phyloP scores from a whole-genome alignment of 169 alveolate species.

The Plasmodium fragile region DNA sequence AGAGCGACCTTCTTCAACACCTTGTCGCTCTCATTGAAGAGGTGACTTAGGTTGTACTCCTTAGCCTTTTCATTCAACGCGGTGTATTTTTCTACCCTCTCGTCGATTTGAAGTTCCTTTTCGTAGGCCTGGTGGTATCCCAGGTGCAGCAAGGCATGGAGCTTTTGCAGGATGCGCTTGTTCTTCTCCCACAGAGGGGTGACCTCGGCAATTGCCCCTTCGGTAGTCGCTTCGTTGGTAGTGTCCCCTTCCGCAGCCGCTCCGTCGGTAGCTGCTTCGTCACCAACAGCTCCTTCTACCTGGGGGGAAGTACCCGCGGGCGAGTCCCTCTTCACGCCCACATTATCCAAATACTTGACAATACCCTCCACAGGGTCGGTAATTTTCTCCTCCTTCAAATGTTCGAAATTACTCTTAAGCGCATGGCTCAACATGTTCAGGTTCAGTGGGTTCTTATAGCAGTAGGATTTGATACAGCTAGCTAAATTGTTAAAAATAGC shows the following conservation, averaged over 20 bases:
- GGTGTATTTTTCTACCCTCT: not conserved
- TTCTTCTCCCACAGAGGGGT: conserved; percentile 35
- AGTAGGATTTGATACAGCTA: conserved; percentile 20
- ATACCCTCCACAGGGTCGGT: not conserved
- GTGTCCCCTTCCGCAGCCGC: too few species aligned
- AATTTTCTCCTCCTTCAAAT: conserved; percentile 10
- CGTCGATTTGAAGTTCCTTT: conserved; percentile 13
- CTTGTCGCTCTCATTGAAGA: conserved; percentile 16
- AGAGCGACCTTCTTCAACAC: conserved; percentile 55
- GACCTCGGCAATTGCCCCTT: too few species aligned
- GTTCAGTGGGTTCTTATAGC: conserved; percentile 15
- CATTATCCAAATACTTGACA: conserved; percentile 22
- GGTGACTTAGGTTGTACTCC: not conserved
- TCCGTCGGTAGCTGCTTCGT: too few species aligned
- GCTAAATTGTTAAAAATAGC: conserved; percentile 16
- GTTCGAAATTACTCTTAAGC: not conserved
- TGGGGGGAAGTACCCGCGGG: not conserved
- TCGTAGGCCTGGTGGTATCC: conserved; percentile 36
- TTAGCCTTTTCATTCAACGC: conserved; percentile 37
- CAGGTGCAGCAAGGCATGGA: conserved; percentile 46
- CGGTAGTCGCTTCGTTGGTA: not conserved
- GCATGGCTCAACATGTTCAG: not conserved
- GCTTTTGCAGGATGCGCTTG: conserved; percentile 71
- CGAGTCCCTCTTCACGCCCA: not conserved
- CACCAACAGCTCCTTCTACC: not conserved